Conservation (phyloP, 75 land plant species). For the Chamaecyparis obtusa region DNA sequence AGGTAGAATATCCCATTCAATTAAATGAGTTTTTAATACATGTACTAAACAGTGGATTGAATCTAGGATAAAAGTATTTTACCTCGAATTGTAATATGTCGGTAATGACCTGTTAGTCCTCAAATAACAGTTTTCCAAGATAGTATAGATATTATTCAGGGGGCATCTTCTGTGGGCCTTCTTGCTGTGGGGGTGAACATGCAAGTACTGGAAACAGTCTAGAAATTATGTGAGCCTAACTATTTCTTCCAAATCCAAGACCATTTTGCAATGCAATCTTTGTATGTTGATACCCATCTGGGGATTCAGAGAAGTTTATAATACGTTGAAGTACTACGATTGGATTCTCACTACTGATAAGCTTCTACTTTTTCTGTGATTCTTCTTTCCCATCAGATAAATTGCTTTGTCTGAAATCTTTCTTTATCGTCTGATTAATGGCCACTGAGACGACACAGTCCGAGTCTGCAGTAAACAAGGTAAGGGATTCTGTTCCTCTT, state of each 20-base stretch:
- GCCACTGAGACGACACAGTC: conserved; percentile 6
- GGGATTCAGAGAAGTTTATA: not conserved
- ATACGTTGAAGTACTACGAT: not conserved
- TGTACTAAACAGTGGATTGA: not conserved
- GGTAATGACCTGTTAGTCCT: not conserved
- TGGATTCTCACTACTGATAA: not conserved
- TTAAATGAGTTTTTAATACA: not conserved
- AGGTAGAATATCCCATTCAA: not conserved
- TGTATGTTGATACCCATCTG: not conserved
- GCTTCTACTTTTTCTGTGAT: not conserved
- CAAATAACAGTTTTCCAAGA: not conserved
- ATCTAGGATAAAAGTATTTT: not conserved
- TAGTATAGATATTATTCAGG: not conserved
- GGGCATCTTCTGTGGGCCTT: not conserved
- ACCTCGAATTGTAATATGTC: not conserved
- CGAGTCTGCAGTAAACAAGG: not conserved
- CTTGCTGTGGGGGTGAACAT: not conserved
- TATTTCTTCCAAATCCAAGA: not conserved
- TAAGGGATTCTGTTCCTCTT: not conserved
- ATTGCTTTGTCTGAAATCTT: not conserved
- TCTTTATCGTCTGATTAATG: not conserved
- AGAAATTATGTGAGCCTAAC: not conserved
- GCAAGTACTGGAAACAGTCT: not conserved
- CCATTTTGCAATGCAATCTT: not conserved
- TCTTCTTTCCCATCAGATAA: not conserved